Conservation (phyloP, 345 rosid genomes). For the Carallia pectinifolia region DNA sequence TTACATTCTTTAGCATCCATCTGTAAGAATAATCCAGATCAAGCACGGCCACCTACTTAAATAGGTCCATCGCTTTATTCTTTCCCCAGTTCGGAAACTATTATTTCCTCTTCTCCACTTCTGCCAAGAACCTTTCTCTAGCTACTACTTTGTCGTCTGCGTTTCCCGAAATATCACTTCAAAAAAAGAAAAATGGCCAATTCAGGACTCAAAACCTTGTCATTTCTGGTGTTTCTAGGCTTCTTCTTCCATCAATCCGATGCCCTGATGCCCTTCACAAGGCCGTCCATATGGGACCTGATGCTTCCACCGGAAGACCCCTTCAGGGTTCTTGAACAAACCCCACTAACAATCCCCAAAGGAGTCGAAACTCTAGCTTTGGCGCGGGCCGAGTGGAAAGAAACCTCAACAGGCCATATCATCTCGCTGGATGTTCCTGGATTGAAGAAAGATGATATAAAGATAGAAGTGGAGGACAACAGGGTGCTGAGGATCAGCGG, state of each 20-base stretch:
- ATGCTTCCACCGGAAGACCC: slow-evolving; percentile 42
- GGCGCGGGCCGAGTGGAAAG: slow-evolving; percentile 45
- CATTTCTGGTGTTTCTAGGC: not conserved
- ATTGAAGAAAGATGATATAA: slow-evolving; percentile 38
- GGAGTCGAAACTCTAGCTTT: slow-evolving; percentile 25
- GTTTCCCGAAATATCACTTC: too few relatives aligned
- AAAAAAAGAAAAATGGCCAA: slow-evolving; percentile 5
- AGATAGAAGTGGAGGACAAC: slow-evolving; percentile 39
- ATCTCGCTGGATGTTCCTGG: slow-evolving; percentile 37
- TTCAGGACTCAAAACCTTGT: not conserved
- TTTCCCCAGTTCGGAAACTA: not conserved
- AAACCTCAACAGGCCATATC: slow-evolving; percentile 22
- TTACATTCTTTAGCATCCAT: too few relatives aligned
- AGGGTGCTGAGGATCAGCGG: slow-evolving; percentile 40
- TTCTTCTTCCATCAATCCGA: not conserved
- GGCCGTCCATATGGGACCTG: slow-evolving; percentile 26
- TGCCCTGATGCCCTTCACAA: slow-evolving; percentile 24
- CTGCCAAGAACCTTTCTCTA: too few relatives aligned
- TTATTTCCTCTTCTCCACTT: too few relatives aligned
- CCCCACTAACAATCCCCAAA: slow-evolving; percentile 33
- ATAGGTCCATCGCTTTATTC: not conserved
- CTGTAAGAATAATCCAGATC: slow-evolving; percentile 9
- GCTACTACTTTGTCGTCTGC: too few relatives aligned
- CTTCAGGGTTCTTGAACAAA: slow-evolving; percentile 40
- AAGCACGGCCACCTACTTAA: not conserved